Evolutionary conservation across 2,329 filamentous ascomycete species (phyloP).

Genomic region (Neofusicoccum parvum): DNA sequence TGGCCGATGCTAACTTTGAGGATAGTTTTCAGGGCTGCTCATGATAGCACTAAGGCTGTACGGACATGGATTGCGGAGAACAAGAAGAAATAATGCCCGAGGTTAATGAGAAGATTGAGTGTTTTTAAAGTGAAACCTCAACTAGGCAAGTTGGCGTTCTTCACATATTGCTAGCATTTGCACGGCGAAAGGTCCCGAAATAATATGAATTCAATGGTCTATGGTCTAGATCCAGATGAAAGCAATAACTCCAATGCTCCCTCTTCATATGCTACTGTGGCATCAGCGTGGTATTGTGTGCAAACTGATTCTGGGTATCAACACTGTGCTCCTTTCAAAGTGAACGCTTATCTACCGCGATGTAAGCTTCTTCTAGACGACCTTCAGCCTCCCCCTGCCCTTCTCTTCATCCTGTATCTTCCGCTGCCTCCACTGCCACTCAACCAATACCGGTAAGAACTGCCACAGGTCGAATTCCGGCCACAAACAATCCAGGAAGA

Average conservation of each 20-base stretch:
- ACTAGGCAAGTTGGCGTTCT: background rate
- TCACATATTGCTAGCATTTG: background rate
- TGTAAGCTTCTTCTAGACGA: background rate
- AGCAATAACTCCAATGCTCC: background rate
- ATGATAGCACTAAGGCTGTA: slow-evolving; percentile 51
- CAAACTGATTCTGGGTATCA: slow-evolving; percentile 21
- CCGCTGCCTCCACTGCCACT: slow-evolving; percentile 73
- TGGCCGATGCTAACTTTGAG: background rate
- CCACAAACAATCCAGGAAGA: slow-evolving; percentile 91
- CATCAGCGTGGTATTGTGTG: slow-evolving; percentile 6
- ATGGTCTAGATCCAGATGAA: background rate
- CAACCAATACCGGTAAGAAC: slow-evolving; percentile 87
- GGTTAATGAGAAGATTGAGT: too few species aligned
- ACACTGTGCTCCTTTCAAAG: background rate
- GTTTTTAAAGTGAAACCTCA: too few species aligned
- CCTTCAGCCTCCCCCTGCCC: slow-evolving; percentile 29
- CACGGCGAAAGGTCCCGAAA: background rate
- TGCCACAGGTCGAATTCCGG: slow-evolving; percentile 94
- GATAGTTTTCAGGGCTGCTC: slow-evolving; percentile 51
- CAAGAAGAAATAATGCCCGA: slow-evolving; percentile 31
- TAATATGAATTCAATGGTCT: background rate
- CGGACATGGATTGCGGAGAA: slow-evolving; percentile 48
- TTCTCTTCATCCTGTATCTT: slow-evolving; percentile 44
- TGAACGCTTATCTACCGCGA: background rate
- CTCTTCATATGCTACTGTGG: background rate